phyloP scores from a whole-genome alignment of 352 stramenopile species.

The Globisporangium abappressorium region DNA sequence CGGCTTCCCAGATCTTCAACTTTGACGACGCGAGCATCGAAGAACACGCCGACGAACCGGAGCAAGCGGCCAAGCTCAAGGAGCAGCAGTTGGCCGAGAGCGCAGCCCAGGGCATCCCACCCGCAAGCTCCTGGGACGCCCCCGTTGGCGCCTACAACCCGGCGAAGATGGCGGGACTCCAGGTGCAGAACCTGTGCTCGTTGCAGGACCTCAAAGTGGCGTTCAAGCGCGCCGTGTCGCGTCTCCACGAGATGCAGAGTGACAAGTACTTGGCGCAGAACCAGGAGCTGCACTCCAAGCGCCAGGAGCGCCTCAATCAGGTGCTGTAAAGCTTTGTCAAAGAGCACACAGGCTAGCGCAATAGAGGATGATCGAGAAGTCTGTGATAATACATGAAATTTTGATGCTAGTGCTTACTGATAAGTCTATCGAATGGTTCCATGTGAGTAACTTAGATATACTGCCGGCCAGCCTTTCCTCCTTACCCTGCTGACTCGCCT shows the following conservation, averaged over 20 bases:
- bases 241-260: conserved; percentile 87
- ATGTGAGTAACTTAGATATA: background rate
- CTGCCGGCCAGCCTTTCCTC: background rate
- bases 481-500: background rate
- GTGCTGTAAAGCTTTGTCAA: conserved; percentile 11
- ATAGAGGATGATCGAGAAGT: background rate
- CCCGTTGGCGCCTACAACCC: conserved; percentile 55
- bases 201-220: conserved; percentile 74
- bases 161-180: conserved; percentile 50
- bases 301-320: conserved; percentile 27
- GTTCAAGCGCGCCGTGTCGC: conserved; percentile 76
- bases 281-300: conserved; percentile 22
- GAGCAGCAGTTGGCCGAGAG: conserved; percentile 26
- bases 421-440: background rate
- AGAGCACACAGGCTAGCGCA: background rate
- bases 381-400: background rate
- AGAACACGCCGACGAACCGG: conserved; percentile 16
- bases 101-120: conserved; percentile 44
- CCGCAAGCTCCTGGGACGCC: conserved; percentile 65
- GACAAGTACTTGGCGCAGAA: conserved; percentile 62
- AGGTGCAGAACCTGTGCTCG: conserved; percentile 62
- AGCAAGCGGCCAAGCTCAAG: conserved; percentile 38
- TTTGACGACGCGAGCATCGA: conserved; percentile 52
- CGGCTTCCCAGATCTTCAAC: conserved; percentile 55
- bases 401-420: background rate